Evolutionary conservation across 2,329 filamentous ascomycete species (phyloP), one percentile per base, ranked within the genome.

Genomic region (Daldinia eschscholtzii): DNA sequence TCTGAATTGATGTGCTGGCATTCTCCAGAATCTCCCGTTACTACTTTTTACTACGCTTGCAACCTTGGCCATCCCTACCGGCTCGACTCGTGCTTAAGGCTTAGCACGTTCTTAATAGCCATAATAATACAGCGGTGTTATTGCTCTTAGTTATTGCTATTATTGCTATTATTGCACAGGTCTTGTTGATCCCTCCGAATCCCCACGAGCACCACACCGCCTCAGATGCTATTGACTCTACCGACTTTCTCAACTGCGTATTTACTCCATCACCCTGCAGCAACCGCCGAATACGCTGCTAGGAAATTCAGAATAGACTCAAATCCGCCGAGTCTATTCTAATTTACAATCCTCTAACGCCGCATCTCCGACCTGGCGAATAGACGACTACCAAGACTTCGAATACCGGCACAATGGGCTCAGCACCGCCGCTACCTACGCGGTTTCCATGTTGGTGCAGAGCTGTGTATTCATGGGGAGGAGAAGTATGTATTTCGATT

Each of bases 401-500:
- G 62, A 64, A 70, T 55, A 68, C 61, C 65, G 66, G 64, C 76
- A 80, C 68, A 57, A 89, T 89, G 87, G 83, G 83, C 70, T 83
- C 84, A 60, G 82, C 85, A 80, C 85, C 88, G 68, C 82, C 86
- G 76, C 82, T 96, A 71, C 94, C 93, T 12, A 89, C 87, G 76
- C 89, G 89, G 76, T 97, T 97, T 79, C 94, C 94, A 65, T 97
- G 93, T 82, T 97, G 93, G 93, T 94, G 92, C 79, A 89, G 93
- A 81, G 94, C 94, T 42, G 88, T 97, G 48, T 97, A 97, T 80
- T 97, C 93, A 18, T 97, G 93, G 92, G 93, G 93, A 80, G 94
- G 94, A 84, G 94, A 97, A 85, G 89, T 89, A 76, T 69, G 79
- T 65, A 26, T 46, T 41, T 15, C 23, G 10, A 4, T 15, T 39